Base-by-base conservation (phyloP, 2,329 filamentous ascomycete species). In the Orbilia ellipsospora region DNA sequence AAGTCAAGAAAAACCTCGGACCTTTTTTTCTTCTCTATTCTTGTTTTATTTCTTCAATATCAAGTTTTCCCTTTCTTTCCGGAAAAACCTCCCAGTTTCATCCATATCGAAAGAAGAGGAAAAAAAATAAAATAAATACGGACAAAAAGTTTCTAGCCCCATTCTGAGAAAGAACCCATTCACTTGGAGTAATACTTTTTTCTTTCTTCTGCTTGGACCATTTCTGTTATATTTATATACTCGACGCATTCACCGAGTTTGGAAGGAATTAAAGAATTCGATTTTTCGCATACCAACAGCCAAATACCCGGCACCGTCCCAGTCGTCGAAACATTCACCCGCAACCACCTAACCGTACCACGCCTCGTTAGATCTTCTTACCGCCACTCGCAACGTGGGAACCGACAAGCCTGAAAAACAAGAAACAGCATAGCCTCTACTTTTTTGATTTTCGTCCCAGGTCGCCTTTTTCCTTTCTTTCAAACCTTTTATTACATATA, bases 161-260 rank as follows among this genome's bases (percentile, higher is more conserved):
- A 54, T 55, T 59, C 23, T 44, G 10, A 42, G 8, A 12, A 50
- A 59, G 48, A 75, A 75, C 72, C 72, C 72, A 75, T 75, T 75
- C 66, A 75, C 64, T 75, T 75, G 72, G 72, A 64, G 72, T 75
- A 69, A 56, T 57, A 68, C 52, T 61, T 68, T 73, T 36, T 36
- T 10, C 31, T 36, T 36, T 36, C 31, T 36, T 36, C 31, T 56
- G 54, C 65, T 57, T 62, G 70, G 62, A 44, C 56, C 51, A 70
- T 57, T 63, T 36, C 31, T 7, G 31, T 36, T 36, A 36, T 36
- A 7, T 36, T 36, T 36, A 36, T 36, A 63, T 45, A 63, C 50
- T 74, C 70, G 70, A 74, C 70, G 57, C 62, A 62, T 67, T 59
- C 62, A 56, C 63, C 52, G 31, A 57, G 50, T 67, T 36, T 36